These are phyloP conservation scores for Pseudonectria buxi DNA, from an alignment of 2,329 filamentous ascomycete genomes.

Conservation along the genomic window DNA sequence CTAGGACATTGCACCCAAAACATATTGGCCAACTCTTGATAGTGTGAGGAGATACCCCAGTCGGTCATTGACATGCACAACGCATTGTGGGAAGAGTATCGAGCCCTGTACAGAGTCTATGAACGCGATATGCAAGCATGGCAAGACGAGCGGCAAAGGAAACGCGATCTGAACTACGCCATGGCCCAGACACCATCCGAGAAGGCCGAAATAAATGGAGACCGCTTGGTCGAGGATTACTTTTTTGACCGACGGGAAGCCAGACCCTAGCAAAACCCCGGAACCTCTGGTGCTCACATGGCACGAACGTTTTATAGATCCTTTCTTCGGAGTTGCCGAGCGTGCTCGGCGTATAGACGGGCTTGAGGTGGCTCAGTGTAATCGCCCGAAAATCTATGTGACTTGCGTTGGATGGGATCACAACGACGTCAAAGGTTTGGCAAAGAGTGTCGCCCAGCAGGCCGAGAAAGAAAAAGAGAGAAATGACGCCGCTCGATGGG, in stretches of 20 bases:
- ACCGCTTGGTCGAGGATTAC: constrained; percentile 5
- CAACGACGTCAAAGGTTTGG: neutral
- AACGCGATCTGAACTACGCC: constrained; percentile 1
- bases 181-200: constrained; percentile 3
- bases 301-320: neutral
- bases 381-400: neutral
- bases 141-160: neutral
- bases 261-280: neutral
- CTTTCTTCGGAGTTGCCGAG: neutral
- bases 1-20: too few species aligned
- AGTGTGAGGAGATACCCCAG: constrained; percentile 2
- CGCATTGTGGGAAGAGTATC: constrained; percentile 3
- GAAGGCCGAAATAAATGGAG: neutral
- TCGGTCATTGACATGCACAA: constrained; percentile 3
- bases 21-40: neutral
- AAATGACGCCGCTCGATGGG: neutral
- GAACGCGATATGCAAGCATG: neutral
- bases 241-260: constrained; percentile 7
- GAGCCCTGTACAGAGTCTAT: constrained; percentile 2
- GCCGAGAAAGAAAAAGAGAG: neutral
- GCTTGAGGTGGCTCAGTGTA: neutral
- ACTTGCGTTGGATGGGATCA: constrained; percentile 4
- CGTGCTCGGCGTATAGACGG: neutral
- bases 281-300: constrained; percentile 3
- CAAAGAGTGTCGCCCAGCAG: neutral